Conservation (phyloP, 2,329 filamentous ascomycete genomes). For the Colletotrichum magnum region DNA sequence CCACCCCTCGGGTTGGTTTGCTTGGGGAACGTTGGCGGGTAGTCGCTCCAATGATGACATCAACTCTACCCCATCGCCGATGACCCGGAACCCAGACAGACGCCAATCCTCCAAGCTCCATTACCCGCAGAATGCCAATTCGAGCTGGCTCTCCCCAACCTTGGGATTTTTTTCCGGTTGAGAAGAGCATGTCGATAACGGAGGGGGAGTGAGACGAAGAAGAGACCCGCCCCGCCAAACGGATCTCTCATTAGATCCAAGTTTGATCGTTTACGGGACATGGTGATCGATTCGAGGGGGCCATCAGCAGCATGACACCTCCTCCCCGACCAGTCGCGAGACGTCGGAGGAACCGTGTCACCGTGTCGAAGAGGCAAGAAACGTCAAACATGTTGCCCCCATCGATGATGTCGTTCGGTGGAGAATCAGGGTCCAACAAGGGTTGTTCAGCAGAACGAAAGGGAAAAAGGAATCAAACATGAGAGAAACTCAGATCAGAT, state of each 20-base stretch:
- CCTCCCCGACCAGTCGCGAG: background rate
- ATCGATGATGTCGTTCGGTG: constrained; percentile 34
- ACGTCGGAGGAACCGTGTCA: background rate
- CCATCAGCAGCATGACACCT: background rate
- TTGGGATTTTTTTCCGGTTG: background rate
- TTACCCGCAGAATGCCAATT: too few species aligned
- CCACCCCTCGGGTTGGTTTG: background rate
- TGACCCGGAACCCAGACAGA: background rate
- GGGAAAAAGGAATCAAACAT: too few species aligned
- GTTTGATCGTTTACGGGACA: background rate
- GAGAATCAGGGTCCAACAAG: constrained; percentile 34
- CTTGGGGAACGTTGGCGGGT: constrained; percentile 18
- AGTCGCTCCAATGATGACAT: constrained; percentile 38
- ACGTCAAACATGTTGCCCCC: background rate
- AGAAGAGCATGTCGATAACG: background rate
- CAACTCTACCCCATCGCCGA: constrained; percentile 32
- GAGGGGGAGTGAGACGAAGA: background rate
- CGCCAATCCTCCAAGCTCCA: too few species aligned
- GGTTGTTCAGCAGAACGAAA: constrained; percentile 7
- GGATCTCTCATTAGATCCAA: constrained; percentile 7
- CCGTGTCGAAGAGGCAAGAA: constrained; percentile 4
- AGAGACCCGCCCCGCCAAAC: background rate
- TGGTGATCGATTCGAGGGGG: constrained; percentile 6
- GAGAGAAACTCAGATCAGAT: constrained; percentile 20
- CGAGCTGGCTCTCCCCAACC: background rate